Percentiles rank a stretch among this genome's conserved stretches.
Conservation (phyloP, 2,329 filamentous ascomycete genomes). For the Beauveria sp. region DNA sequence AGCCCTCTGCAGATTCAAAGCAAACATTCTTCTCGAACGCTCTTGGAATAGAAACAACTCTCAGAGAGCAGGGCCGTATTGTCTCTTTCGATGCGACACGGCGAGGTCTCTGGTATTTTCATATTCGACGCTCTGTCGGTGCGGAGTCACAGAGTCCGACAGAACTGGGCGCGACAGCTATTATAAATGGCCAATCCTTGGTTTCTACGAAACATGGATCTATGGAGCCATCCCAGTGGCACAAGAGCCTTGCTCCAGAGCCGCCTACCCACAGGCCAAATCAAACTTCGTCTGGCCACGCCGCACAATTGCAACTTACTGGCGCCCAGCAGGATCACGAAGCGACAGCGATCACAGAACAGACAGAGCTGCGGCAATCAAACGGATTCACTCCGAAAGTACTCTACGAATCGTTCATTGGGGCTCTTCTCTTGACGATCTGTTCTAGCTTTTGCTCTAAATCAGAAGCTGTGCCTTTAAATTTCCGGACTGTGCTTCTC, state of each 20-base stretch:
- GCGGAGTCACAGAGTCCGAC: conserved; percentile 16
- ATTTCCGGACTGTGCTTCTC: conserved; percentile 45
- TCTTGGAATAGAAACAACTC: conserved; percentile 42
- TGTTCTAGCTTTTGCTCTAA: conserved; percentile 41
- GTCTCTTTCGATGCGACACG: conserved; percentile 44
- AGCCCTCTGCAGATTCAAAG: conserved; percentile 37
- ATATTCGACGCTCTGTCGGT: conserved; percentile 36
- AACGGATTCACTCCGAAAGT: conserved; percentile 28
- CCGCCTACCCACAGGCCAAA: background rate
- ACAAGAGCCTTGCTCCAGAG: conserved; percentile 2
- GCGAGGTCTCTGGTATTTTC: conserved; percentile 49
- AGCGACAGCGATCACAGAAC: conserved; percentile 10
- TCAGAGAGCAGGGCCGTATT: conserved; percentile 46
- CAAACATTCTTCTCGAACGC: conserved; percentile 37
- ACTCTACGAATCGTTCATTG: conserved; percentile 47
- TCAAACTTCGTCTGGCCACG: background rate
- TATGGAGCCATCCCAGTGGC: conserved; percentile 4
- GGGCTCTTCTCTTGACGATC: conserved; percentile 43
- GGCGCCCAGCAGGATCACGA: conserved; percentile 20
- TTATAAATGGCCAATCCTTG: background rate
- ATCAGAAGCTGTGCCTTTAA: conserved; percentile 43
- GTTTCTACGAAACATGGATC: background rate
- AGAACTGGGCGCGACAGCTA: conserved; percentile 1
- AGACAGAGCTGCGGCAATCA: conserved; percentile 17
- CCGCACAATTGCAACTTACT: conserved; percentile 9